Evolutionary conservation across 2,329 filamentous ascomycete genomes (phyloP), one percentile per base, ranked within the genome.

Genomic region (Alternaria dauci): DNA sequence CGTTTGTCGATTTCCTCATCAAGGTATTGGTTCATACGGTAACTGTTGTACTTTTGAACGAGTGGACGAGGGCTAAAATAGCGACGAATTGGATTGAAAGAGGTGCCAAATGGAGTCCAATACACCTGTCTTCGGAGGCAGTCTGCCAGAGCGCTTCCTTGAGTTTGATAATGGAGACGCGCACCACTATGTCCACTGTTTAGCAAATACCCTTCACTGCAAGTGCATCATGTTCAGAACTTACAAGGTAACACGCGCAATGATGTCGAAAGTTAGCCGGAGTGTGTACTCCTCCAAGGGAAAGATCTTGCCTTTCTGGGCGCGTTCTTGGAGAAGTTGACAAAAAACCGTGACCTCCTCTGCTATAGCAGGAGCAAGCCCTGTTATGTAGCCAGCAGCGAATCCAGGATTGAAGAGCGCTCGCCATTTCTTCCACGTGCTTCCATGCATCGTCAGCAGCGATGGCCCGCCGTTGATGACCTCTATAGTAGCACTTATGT

Each of bases 381-480:
- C 77, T 79, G 0, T 69, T 82, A 2, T 84, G 80, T 0, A 84
- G 80, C 62, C 80, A 82, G 38, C 86, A 62, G 44, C 38, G n/a
- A 63, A 62, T 6, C 67, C 66, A 28, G 66, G 64, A 46, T 64
- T 69, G 50, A 71, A 71, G 4, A 70, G 54, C 11, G 38, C 43
- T 20, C 69, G 39, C 65, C 67, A 70, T 5, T 84, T 78, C 44
- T 66, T 67, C 68, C 68, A 71, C 23, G 61, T 59, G 6, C 61
- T 30, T 7, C 54, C 58, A 34, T 60, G 48, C 66, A 70, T 70
- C 1, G 60, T 52, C 3, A 68, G 39, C 7, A 69, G 44, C 25
- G 28, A 51, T 18, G 59, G 55, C 2, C 59, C 59, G n/a, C 59
- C 59, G 38, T 39, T 47, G 28, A 62, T 41, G 9, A 51, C 47